Evolutionary conservation across 2,329 filamentous ascomycete species (phyloP).

Genomic region (Arthrocladium fulminans): DNA sequence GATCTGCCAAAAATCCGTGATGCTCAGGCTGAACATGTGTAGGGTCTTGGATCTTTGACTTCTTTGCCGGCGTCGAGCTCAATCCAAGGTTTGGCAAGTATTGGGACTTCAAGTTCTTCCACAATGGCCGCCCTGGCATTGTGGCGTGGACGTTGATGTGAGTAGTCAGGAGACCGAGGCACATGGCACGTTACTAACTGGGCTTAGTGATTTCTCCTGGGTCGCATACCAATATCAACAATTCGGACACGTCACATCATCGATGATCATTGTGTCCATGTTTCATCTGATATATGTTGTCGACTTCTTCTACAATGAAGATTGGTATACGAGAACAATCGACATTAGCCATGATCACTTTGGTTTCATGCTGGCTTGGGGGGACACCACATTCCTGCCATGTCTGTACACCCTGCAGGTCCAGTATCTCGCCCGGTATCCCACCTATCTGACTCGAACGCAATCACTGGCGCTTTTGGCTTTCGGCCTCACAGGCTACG

Average conservation of each 20-base stretch:
- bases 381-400: constrained; percentile 39
- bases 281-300: constrained; percentile 40
- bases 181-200: not conserved
- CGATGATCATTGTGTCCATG: constrained; percentile 36
- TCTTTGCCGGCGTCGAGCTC: constrained; percentile 41
- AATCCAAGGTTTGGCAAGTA: constrained; percentile 36
- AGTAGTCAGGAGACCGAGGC: constrained; percentile 5
- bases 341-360: constrained; percentile 38
- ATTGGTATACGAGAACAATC: constrained; percentile 35
- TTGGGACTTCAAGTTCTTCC: constrained; percentile 43
- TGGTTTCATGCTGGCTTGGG: constrained; percentile 39
- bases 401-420: constrained; percentile 41
- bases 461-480: constrained; percentile 24
- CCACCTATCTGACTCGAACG: constrained; percentile 26
- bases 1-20: not conserved
- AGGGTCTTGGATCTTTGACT: constrained; percentile 35
- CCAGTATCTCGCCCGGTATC: constrained; percentile 40
- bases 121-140: constrained; percentile 36
- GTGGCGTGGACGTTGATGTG: constrained; percentile 10
- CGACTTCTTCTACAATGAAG: constrained; percentile 44
- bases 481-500: constrained; percentile 33
- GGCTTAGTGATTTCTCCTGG: constrained; percentile 31
- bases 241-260: constrained; percentile 34
- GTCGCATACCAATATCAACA: constrained; percentile 36
- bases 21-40: not conserved